Evolutionary conservation across 805 yeast species (phyloP).

Genomic region (Candida corydali): DNA sequence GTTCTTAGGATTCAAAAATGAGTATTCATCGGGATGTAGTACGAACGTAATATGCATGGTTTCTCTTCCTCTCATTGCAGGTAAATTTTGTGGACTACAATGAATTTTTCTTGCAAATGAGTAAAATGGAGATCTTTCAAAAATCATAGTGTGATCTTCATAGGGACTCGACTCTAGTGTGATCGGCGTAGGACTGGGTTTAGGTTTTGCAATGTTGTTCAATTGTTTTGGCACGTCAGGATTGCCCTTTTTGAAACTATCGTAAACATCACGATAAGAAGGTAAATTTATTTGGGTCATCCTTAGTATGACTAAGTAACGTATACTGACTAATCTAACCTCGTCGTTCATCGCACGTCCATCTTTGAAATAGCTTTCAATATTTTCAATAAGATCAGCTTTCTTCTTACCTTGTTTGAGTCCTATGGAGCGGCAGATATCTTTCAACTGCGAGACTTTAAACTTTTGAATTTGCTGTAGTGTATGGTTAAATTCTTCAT

Average conservation of each 20-base stretch:
- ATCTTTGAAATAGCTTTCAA: slow-evolving; percentile 41
- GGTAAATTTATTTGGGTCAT: slow-evolving; percentile 30
- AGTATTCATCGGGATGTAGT: slow-evolving; percentile 40
- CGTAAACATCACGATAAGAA: slow-evolving; percentile 23
- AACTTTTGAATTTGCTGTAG: slow-evolving; percentile 15
- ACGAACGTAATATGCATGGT: slow-evolving; percentile 30
- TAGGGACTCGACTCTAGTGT: slow-evolving; percentile 14
- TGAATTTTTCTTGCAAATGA: slow-evolving; percentile 43
- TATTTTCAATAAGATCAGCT: slow-evolving; percentile 52
- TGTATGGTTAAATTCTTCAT: slow-evolving; percentile 15
- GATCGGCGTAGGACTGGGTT: not conserved
- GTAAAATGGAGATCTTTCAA: slow-evolving; percentile 56
- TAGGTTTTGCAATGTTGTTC: not conserved
- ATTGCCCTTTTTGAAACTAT: slow-evolving; percentile 26
- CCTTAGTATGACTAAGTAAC: slow-evolving; percentile 39
- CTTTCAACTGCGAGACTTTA: slow-evolving; percentile 52
- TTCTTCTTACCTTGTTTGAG: slow-evolving; percentile 54
- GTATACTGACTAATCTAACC: slow-evolving; percentile 39
- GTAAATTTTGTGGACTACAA: slow-evolving; percentile 43
- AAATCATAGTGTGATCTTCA: slow-evolving; percentile 41
- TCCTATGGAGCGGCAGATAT: slow-evolving; percentile 46
- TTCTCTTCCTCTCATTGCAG: slow-evolving; percentile 42
- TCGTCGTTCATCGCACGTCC: slow-evolving; percentile 38
- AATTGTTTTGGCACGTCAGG: not conserved
- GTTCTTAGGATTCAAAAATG: slow-evolving; percentile 21